Evolutionary conservation across 306 rosid genomes (phyloP).

Genomic region (Gynostemma pentaphyllum): DNA sequence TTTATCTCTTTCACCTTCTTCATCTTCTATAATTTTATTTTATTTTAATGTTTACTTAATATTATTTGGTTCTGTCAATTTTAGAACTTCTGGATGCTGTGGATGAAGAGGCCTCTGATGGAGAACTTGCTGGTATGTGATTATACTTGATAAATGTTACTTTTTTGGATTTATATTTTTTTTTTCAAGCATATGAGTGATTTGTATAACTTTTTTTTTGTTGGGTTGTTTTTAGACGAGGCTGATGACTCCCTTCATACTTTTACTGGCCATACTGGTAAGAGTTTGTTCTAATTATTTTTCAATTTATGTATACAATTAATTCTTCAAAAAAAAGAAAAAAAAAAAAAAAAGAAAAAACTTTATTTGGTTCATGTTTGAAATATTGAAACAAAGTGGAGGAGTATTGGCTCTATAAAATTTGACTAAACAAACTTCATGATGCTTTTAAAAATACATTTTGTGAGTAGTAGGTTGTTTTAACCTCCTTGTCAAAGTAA

Average conservation of each 20-base stretch:
- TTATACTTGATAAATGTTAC: neutral
- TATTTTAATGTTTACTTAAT: neutral
- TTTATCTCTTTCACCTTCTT: neutral
- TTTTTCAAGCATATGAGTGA: too few species aligned
- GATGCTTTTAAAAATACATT: neutral
- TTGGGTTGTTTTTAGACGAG: slow-evolving; percentile 40
- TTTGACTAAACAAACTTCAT: neutral
- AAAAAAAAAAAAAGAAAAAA: too few species aligned
- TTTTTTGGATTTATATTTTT: neutral
- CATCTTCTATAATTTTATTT: neutral
- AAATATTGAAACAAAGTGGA: neutral
- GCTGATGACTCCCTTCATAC: slow-evolving; percentile 56
- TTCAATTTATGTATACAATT: neutral
- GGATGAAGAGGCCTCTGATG: slow-evolving; percentile 23
- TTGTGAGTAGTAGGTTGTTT: neutral
- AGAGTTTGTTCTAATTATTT: slow-evolving; percentile 2
- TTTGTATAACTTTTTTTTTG: too few species aligned
- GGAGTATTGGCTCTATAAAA: neutral
- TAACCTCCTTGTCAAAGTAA: neutral
- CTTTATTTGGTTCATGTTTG: neutral
- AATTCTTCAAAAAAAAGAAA: too few species aligned
- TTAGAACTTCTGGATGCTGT: slow-evolving; percentile 46
- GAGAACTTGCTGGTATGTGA: slow-evolving; percentile 26
- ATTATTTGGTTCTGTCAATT: neutral
- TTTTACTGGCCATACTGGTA: slow-evolving; percentile 79